A percentile compares a stretch with the other conserved stretches of the same genome.
These are phyloP conservation scores for Symmetrospora coprosmae DNA, from an alignment of 768 basidiomycete species.

Conservation along the genomic window DNA sequence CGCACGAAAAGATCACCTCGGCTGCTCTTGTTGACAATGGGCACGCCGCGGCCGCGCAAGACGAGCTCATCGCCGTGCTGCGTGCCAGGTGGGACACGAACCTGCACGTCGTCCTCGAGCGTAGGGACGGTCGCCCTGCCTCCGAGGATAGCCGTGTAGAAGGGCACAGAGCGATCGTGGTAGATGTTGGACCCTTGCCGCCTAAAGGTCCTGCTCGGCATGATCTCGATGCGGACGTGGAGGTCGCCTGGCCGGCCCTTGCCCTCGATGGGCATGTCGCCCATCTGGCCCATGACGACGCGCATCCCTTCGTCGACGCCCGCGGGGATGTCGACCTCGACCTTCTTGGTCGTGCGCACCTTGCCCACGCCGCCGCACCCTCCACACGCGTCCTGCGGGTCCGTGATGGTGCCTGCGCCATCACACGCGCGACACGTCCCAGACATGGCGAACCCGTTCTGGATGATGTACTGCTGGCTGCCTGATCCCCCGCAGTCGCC, in stretches of 20 bases:
- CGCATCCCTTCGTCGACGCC: constrained; percentile 93
- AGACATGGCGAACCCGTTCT: constrained; percentile 92
- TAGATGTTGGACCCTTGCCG: constrained; percentile 84
- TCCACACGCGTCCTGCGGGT: constrained; percentile 61
- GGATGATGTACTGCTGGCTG: constrained; percentile 71
- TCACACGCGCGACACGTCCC: constrained; percentile 71
- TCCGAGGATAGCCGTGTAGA: constrained; percentile 83
- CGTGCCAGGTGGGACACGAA: constrained; percentile 78
- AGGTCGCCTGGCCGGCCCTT: constrained; percentile 72
- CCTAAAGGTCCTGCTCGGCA: constrained; percentile 66
- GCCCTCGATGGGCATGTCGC: constrained; percentile 68
- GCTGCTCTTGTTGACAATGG: constrained; percentile 55
- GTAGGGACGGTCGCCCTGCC: constrained; percentile 85
- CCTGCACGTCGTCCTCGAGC: constrained; percentile 86
- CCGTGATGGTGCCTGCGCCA: constrained; percentile 66
- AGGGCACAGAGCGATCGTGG: constrained; percentile 74
- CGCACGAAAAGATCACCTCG: constrained; percentile 70
- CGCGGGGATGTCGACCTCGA: constrained; percentile 70
- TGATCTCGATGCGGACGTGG: constrained; percentile 68
- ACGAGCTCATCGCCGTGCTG: constrained; percentile 97
- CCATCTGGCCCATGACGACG: constrained; percentile 61
- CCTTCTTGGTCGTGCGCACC: constrained; percentile 59
- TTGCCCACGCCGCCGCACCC: constrained; percentile 76
- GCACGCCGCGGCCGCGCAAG: constrained; percentile 69
- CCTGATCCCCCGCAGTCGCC: constrained; percentile 70